Evolutionary conservation across 1,284 basidiomycete genomes (phyloP).

Genomic region (Testicularia cyperi): DNA sequence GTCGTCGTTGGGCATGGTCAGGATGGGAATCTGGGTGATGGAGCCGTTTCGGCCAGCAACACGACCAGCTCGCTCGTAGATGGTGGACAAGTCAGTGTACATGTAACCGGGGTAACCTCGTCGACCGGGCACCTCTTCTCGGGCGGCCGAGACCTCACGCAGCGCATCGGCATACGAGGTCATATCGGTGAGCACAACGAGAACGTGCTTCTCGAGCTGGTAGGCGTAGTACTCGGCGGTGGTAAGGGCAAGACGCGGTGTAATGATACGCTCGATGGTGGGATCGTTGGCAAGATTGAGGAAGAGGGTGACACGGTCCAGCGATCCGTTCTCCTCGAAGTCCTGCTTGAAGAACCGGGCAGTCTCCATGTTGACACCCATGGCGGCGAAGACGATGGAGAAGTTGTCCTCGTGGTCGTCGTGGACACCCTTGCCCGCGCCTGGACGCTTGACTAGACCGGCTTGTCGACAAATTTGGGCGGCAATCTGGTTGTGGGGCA

Average conservation of each 20-base stretch:
- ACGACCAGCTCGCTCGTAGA: conserved; percentile 98
- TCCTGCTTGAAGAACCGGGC: conserved; percentile 99
- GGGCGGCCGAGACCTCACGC: conserved; percentile 90
- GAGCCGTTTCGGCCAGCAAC: conserved; percentile 97
- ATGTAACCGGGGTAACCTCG: conserved; percentile 98
- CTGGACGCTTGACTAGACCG: conserved; percentile 77
- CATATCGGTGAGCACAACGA: conserved; percentile 99
- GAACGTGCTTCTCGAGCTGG: conserved; percentile 98
- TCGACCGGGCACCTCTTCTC: conserved; percentile 98
- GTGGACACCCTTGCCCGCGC: conserved; percentile 74
- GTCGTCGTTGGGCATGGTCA: conserved; percentile 99
- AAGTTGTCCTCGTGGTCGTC: conserved; percentile 99
- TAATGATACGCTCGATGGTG: conserved; percentile 99
- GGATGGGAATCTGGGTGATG: conserved; percentile 98
- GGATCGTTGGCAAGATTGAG: conserved; percentile 99
- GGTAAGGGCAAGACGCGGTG: conserved; percentile 93
- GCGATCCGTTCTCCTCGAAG: conserved; percentile 97
- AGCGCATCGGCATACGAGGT: conserved; percentile 95
- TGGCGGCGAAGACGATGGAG: conserved; percentile 98
- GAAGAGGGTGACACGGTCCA: conserved; percentile 97
- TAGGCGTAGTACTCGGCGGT: conserved; percentile 99
- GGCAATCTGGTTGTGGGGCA: conserved; percentile 99
- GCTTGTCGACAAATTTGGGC: conserved; percentile 99
- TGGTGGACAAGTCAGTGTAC: conserved; percentile 71
- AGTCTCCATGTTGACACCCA: conserved; percentile 99